Base-by-base conservation (phyloP, 2,329 filamentous ascomycete genomes). In the Microdochium nivale region DNA sequence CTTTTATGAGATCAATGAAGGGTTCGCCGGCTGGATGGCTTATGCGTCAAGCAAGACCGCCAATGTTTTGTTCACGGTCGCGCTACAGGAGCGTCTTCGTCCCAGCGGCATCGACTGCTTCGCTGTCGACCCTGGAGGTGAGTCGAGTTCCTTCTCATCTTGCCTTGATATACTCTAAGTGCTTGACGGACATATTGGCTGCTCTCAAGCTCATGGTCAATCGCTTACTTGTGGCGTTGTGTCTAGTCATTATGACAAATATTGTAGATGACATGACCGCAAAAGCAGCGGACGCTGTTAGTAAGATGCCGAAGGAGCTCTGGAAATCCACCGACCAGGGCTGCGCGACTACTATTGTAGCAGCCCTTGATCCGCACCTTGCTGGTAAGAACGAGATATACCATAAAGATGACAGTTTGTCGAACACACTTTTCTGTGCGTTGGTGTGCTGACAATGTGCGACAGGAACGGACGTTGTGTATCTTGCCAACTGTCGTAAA, bases 281-380 rank as follows among this genome's bases (percentile, higher is more conserved):
- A 13, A 23, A 7, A 7, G 40, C 40, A 23, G 40, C 40, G 9
- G 13, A 10, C 3, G 40, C 40, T 11, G 21, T 44, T 13, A 21
- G 3, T 16, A 44, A 44, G 40, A 44, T 44, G 40, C 40, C 40
- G 19, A 44, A 24, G 21, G 40, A 44, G 13, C 21, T 24, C 40
- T 49, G 44, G 47, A 51, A 49, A 54, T 60, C 58, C 52, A 51
- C 53, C 58, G 60, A 61, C 56, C 53, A 54, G 54, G 53, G 51
- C 47, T 54, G 56, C 47, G 53, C 55, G 40, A 53, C 49, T 47
- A 58, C 54, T 53, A 57, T 59, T 56, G 56, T 56, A 43, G 53
- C 46, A 33, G 51, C 46, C 32, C 53, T 58, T 32, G 50, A 55
- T 44, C 52, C 52, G 49, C 53, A 37, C 49, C 55, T 60, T 50